Evolutionary conservation across 805 yeast species (phyloP).

Genomic region (Wickerhamomyces sydowiorum): DNA sequence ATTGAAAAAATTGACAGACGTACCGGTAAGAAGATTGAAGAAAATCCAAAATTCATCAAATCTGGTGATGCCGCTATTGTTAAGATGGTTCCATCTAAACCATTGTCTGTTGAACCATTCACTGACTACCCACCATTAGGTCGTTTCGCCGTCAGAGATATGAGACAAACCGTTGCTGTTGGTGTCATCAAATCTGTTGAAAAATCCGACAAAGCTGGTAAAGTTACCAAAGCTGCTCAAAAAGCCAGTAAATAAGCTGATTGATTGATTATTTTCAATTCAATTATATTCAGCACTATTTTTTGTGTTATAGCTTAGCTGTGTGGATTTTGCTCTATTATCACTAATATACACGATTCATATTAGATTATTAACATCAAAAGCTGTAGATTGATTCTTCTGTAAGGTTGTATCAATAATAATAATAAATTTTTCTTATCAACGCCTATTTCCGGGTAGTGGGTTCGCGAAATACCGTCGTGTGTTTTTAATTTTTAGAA

Average conservation of each 20-base stretch:
- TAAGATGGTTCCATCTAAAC: conserved; percentile 82
- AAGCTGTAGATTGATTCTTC: too few species aligned
- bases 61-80: conserved; percentile 97
- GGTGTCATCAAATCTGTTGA: conserved; percentile 97
- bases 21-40: conserved; percentile 91
- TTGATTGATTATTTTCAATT: conserved; percentile 1
- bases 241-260: conserved; percentile 23
- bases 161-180: conserved; percentile 99
- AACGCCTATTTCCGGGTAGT: neutral
- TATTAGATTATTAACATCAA: too few species aligned
- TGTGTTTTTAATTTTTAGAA: neutral
- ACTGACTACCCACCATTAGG: conserved; percentile 96
- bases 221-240: conserved; percentile 93
- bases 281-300: neutral
- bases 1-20: conserved; percentile 89
- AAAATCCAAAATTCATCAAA: conserved; percentile 87
- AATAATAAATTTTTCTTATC: neutral
- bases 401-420: too few species aligned
- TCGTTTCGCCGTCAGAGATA: conserved; percentile 99
- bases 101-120: conserved; percentile 95
- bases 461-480: neutral
- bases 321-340: neutral
- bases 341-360: too few species aligned
- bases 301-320: neutral
- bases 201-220: conserved; percentile 81